Evolutionary conservation across 148 eudicot species (phyloP).

Genomic region (Dianthus caryophyllus): DNA sequence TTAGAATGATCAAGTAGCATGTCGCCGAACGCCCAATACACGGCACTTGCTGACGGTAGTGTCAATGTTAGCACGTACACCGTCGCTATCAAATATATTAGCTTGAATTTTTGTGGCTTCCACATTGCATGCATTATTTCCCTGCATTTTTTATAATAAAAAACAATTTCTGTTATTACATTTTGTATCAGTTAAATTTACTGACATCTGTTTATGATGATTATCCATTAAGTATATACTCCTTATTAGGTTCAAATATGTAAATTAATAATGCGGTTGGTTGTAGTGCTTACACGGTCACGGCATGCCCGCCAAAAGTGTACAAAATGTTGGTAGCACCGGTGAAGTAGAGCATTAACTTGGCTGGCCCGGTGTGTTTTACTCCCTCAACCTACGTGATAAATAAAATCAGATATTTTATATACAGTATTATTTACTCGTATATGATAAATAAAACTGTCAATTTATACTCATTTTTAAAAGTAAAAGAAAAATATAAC

Average conservation of each 20-base stretch:
- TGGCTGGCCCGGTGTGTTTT: slow-evolving; percentile 62
- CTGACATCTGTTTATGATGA: not conserved
- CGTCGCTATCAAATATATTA: slow-evolving; percentile 64
- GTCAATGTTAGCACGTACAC: slow-evolving; percentile 72
- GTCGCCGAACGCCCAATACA: slow-evolving; percentile 87
- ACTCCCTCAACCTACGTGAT: slow-evolving; percentile 59
- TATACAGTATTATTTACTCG: too few species aligned
- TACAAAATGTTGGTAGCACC: slow-evolving; percentile 88
- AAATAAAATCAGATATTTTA: not conserved
- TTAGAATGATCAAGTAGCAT: slow-evolving; percentile 59
- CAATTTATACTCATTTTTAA: too few species aligned
- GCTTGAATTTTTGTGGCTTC: slow-evolving; percentile 82
- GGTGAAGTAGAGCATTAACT: slow-evolving; percentile 65
- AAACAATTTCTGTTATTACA: too few species aligned
- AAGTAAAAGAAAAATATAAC: too few species aligned
- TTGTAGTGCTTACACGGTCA: slow-evolving; percentile 62
- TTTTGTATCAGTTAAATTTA: too few species aligned
- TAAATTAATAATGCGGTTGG: too few species aligned
- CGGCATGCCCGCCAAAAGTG: slow-evolving; percentile 84
- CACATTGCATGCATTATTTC: slow-evolving; percentile 92
- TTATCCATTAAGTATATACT: too few species aligned
- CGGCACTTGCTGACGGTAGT: slow-evolving; percentile 77
- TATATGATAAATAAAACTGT: too few species aligned
- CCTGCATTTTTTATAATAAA: slow-evolving; percentile 28
- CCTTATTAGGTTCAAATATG: too few species aligned